phyloP scores from a whole-genome alignment of 768 basidiomycete genomes.

The Tephrocybe sp. region DNA sequence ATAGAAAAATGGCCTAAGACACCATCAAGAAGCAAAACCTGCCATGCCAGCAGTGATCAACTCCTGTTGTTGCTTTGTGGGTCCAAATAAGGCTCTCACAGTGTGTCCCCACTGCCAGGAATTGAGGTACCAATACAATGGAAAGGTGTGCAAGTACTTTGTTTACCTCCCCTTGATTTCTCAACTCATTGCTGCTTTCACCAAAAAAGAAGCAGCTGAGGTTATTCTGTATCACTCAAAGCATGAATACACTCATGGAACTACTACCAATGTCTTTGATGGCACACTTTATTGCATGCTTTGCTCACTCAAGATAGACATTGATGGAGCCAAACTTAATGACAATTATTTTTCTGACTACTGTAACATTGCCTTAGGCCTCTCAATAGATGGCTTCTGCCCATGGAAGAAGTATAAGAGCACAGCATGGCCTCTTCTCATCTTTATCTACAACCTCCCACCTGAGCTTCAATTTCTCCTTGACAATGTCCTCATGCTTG shows the following conservation, averaged over 20 bases:
- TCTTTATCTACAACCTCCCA: slow-evolving; percentile 30
- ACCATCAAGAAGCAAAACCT: too few relatives aligned
- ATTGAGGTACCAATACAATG: slow-evolving; percentile 14
- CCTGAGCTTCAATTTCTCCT: slow-evolving; percentile 31
- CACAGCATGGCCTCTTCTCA: slow-evolving; percentile 38
- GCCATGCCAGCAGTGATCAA: slow-evolving; percentile 16
- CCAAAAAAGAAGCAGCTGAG: slow-evolving; percentile 18
- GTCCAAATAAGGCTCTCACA: slow-evolving; percentile 22
- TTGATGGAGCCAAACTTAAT: slow-evolving; percentile 20
- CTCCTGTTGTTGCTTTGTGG: slow-evolving; percentile 38
- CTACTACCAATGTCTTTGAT: slow-evolving; percentile 35
- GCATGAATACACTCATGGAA: slow-evolving; percentile 8
- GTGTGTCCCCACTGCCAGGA: slow-evolving; percentile 37
- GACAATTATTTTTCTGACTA: slow-evolving; percentile 33
- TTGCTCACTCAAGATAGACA: slow-evolving; percentile 19
- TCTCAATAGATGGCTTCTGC: slow-evolving; percentile 39
- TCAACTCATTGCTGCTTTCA: slow-evolving; percentile 26
- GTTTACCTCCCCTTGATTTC: slow-evolving; percentile 38
- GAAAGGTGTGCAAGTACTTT: slow-evolving; percentile 26
- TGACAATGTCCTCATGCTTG: slow-evolving; percentile 31
- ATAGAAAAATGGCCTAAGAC: too few relatives aligned
- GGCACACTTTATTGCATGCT: slow-evolving; percentile 23
- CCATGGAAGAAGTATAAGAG: slow-evolving; percentile 28
- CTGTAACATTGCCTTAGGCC: slow-evolving; percentile 37
- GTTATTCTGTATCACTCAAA: slow-evolving; percentile 7